Evolutionary conservation across 2,329 filamentous ascomycete genomes (phyloP).

Genomic region (Shiraia bambusicola): DNA sequence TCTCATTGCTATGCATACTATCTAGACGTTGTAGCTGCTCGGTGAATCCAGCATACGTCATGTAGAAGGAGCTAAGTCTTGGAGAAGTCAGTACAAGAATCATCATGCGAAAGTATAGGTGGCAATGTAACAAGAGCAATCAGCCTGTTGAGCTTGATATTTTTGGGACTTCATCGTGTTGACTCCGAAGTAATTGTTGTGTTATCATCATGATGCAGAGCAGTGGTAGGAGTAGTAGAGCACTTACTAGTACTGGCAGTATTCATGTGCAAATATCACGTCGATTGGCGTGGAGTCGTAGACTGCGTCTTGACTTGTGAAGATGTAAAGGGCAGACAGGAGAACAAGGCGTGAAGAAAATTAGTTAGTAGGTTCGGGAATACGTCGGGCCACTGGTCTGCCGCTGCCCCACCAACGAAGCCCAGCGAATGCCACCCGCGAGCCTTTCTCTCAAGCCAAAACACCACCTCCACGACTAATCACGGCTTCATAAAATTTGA

Average conservation of each 20-base stretch:
- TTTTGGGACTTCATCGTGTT: constrained; percentile 42
- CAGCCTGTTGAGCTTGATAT: constrained; percentile 60
- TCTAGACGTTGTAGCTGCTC: constrained; percentile 7
- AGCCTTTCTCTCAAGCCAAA: constrained; percentile 22
- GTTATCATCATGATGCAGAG: constrained; percentile 35
- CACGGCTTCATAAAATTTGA: constrained; percentile 6
- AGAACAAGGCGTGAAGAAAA: constrained; percentile 12
- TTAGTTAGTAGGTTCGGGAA: constrained; percentile 18
- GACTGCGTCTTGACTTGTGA: constrained; percentile 2
- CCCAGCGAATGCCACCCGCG: constrained; percentile 21
- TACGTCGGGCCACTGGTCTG: constrained; percentile 20
- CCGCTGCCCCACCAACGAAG: constrained; percentile 33
- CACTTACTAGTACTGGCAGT: constrained; percentile 19
- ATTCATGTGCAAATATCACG: too few relatives aligned
- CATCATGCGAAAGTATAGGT: constrained; percentile 3
- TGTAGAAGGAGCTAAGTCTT: not conserved
- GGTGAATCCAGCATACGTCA: not conserved
- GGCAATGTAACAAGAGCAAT: constrained; percentile 27
- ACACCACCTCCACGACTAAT: constrained; percentile 12
- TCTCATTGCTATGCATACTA: constrained; percentile 16
- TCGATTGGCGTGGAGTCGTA: not conserved
- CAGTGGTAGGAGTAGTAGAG: not conserved
- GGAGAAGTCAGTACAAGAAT: constrained; percentile 15
- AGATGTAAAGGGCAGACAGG: constrained; percentile 2
- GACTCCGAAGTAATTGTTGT: constrained; percentile 41